A percentile compares a stretch with the other conserved stretches of the same genome.
phyloP scores from a whole-genome alignment of 371 early-diverging fungal species.

The Catenaria anguillulae region DNA sequence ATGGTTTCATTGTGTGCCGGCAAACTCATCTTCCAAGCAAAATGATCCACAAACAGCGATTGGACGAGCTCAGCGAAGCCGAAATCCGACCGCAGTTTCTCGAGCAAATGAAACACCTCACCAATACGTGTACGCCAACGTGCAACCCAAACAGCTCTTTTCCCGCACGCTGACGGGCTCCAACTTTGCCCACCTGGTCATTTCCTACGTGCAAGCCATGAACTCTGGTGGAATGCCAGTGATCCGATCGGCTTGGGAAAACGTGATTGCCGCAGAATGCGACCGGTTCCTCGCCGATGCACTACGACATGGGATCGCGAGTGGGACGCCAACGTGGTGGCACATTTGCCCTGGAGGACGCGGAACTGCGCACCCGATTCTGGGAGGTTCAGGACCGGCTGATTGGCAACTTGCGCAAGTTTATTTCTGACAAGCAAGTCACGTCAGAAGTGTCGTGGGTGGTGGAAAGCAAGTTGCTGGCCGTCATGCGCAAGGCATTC shows the following conservation, averaged over 20 bases:
- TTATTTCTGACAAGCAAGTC: neutral
- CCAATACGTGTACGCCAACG: neutral
- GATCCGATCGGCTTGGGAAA: conserved; percentile 6
- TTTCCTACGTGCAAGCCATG: neutral
- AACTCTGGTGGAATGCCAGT: neutral
- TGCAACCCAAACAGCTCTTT: neutral
- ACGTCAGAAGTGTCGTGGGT: neutral
- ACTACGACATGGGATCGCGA: neutral
- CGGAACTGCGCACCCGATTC: neutral
- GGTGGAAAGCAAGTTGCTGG: neutral
- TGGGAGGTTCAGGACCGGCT: neutral
- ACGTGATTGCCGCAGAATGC: neutral
- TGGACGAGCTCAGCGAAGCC: neutral
- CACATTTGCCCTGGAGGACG: neutral
- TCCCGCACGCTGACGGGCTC: neutral
- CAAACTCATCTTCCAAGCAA: no score
- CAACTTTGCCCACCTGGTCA: neutral
- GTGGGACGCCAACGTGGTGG: neutral
- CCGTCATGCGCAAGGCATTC: neutral
- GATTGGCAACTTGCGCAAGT: neutral
- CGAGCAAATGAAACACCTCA: neutral
- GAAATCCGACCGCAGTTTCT: neutral
- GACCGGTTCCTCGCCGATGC: neutral
- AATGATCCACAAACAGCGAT: no score
- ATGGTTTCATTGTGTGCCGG: no score